Conservation (phyloP, 192 early-diverging fungal genomes). For the Gamsiella multidivaricata region DNA sequence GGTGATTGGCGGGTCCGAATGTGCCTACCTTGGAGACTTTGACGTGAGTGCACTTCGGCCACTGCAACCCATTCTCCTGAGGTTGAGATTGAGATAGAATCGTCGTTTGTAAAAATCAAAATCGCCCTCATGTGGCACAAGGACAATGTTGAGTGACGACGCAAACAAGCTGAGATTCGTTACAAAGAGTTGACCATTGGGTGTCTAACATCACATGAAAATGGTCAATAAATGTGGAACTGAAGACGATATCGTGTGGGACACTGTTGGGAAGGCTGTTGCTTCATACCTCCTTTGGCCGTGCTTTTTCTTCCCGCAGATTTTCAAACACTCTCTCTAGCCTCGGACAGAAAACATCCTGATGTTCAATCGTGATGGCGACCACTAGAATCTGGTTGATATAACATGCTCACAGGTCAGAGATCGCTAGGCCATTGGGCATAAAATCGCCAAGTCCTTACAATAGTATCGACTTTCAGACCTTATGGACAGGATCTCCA, state of each 20-base stretch:
- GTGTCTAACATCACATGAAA: constrained; percentile 48
- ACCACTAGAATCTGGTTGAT: constrained; percentile 25
- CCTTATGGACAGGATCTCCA: constrained; percentile 42
- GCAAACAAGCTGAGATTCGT: constrained; percentile 59
- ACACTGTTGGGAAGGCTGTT: not conserved
- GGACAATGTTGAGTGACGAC: constrained; percentile 61
- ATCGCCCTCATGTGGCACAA: constrained; percentile 59
- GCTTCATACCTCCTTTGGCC: constrained; percentile 37
- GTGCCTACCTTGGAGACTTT: constrained; percentile 58
- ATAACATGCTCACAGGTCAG: too few relatives aligned
- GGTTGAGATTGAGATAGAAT: constrained; percentile 63
- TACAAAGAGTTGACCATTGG: constrained; percentile 57
- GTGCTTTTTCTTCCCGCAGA: constrained; percentile 25
- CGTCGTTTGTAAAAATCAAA: constrained; percentile 58
- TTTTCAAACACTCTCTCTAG: constrained; percentile 45
- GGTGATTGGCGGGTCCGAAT: too few relatives aligned
- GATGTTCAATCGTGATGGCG: constrained; percentile 35
- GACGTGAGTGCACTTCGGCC: constrained; percentile 64
- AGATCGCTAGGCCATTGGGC: too few relatives aligned
- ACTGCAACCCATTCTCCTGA: constrained; percentile 61
- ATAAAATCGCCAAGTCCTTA: too few relatives aligned
- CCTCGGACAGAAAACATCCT: constrained; percentile 32
- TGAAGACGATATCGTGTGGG: too few relatives aligned
- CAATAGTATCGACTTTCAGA: too few relatives aligned
- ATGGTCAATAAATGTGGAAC: too few relatives aligned